Evolutionary conservation across 495 filamentous ascomycete genomes (phyloP), one percentile per base, ranked within the genome.

Genomic region (Penicillium coffeae): DNA sequence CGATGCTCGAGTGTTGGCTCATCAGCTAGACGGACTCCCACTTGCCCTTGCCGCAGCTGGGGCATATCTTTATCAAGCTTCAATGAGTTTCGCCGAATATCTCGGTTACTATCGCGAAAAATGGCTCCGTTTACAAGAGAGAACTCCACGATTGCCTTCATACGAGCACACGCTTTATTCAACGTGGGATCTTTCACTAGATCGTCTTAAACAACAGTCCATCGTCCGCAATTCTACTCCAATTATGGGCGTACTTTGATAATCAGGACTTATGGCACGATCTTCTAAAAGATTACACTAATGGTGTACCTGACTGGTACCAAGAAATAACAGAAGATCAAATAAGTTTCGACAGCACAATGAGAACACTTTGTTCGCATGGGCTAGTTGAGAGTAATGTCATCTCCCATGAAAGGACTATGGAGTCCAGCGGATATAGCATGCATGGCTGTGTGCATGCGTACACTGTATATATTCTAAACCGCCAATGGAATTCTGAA

Each of bases 361-460:
- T 45, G 3, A 21, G 30, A 45, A 16, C 36, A 1, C 15, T 36
- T 18, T 34, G 18, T 19, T 34, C 14, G 4, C 25, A 34, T 4
- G 42, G 25, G 15, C 42, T 45, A 9, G 25, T 21, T 21, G 32
- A 14, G n/a, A 15, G 25, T 35, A 15, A 35, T 21, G 1, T 22
- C 25, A 35, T 15, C 13, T 25, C 22, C 22, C 1, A 4, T 25
- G 20, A n/a, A 42, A 21, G 7, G 10, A 5, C 8, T 3, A 6
- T 32, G 13, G 40, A 42, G 19, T 45, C 30, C 12, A 12, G 16
- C 18, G 9, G 8, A 21, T 45, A 21, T 3, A 36, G 42, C 16
- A 18, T 45, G 16, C 42, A 45, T 14, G 19, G 3, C 16, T 45
- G 42, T 4, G 42, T 36, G 15, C 42, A 45, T 45, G 27, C 7